These are phyloP conservation scores for Colletotrichum sp. DNA, from an alignment of 2,329 filamentous ascomycete genomes.

Conservation along the genomic window DNA sequence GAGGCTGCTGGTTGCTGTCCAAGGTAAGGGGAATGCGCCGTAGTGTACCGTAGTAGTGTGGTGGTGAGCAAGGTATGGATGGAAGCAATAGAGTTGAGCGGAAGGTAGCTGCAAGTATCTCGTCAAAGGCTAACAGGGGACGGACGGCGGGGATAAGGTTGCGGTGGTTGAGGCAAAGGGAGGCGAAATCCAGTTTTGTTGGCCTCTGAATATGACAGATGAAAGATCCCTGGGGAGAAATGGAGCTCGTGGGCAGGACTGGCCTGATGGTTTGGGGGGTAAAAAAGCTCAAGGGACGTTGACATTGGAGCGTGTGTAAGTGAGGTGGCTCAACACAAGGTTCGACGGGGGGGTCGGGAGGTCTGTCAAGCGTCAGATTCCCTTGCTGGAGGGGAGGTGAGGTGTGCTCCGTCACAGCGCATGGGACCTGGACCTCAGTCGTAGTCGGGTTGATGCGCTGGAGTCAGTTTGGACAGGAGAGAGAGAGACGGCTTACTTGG, in stretches of 20 bases:
- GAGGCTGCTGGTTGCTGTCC: background rate
- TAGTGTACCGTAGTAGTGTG: background rate
- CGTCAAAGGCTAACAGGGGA: background rate
- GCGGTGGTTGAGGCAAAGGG: constrained; percentile 1
- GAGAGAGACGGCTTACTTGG: background rate
- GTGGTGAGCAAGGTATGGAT: background rate
- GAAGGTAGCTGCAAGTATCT: background rate
- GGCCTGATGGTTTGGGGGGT: background rate
- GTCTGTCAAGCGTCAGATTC: background rate
- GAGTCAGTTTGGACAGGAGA: background rate
- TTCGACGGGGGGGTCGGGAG: background rate
- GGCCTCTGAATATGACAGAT: background rate
- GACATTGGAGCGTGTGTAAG: background rate
- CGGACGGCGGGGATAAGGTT: constrained; percentile 9
- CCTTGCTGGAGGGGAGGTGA: background rate
- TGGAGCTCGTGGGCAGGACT: background rate
- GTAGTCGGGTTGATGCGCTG: background rate
- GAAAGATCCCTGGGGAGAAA: background rate
- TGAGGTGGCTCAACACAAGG: background rate
- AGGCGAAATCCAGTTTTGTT: background rate
- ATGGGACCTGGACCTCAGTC: background rate
- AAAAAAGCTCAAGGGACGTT: background rate
- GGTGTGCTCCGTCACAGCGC: background rate
- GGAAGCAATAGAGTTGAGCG: background rate
- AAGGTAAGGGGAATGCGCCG: background rate